These are phyloP conservation scores for Pittosporum tobira DNA, from an alignment of 129 eudicot genomes.

Conservation along the genomic window DNA sequence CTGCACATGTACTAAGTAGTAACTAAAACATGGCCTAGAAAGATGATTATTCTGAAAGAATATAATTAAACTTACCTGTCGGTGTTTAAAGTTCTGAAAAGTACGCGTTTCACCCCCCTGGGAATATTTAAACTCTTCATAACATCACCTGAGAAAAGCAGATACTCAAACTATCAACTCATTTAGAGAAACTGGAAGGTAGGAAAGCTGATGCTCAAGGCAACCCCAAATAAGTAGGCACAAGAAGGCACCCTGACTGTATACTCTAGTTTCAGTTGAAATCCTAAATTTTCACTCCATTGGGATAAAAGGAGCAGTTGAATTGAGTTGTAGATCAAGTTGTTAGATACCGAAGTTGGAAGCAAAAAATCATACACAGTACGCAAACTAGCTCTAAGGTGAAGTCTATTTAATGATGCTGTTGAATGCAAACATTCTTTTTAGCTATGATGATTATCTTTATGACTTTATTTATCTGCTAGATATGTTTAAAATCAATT, in stretches of 20 bases:
- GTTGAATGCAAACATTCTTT: neutral
- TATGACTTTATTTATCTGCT: neutral
- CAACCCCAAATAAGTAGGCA: neutral
- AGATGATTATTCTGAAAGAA: neutral
- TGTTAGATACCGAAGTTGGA: neutral
- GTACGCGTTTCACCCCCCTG: constrained; percentile 54
- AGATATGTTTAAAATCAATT: neutral
- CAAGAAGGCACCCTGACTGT: neutral
- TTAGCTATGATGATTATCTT: too few relatives aligned
- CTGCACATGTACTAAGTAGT: neutral
- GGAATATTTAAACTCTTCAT: constrained; percentile 50
- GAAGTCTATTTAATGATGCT: too few relatives aligned
- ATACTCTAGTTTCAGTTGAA: neutral
- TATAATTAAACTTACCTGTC: constrained; percentile 36
- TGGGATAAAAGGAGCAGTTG: too few relatives aligned
- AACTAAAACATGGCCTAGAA: neutral
- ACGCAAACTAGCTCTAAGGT: too few relatives aligned
- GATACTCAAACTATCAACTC: neutral
- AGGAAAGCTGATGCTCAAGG: neutral
- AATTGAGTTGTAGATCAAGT: neutral
- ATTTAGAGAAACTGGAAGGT: neutral
- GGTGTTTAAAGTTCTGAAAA: constrained; percentile 58
- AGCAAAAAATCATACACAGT: too few relatives aligned
- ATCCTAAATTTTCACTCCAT: too few relatives aligned
- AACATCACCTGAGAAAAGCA: constrained; percentile 38